These are phyloP conservation scores for Alectoria sarmentosa DNA, from an alignment of 495 filamentous ascomycete species.

Conservation along the genomic window DNA sequence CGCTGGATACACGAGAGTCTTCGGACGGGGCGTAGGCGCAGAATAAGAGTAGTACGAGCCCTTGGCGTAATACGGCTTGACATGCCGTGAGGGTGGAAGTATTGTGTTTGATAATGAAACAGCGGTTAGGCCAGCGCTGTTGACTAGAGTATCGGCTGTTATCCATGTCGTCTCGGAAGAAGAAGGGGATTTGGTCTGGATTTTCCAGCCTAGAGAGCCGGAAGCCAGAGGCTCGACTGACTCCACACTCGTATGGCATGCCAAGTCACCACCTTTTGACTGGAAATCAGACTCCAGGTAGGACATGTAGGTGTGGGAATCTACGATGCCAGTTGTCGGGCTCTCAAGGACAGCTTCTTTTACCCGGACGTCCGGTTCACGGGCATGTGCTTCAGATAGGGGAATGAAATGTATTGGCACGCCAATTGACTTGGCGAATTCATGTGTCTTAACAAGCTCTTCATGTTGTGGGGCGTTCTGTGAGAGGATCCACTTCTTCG, in stretches of 20 bases:
- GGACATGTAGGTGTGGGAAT: constrained; percentile 79
- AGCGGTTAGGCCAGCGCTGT: constrained; percentile 77
- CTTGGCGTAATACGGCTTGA: constrained; percentile 75
- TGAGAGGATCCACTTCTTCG: constrained; percentile 92
- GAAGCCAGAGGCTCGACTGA: constrained; percentile 46
- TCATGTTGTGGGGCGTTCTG: constrained; percentile 65
- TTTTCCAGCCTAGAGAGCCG: constrained; percentile 45
- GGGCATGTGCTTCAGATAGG: constrained; percentile 46
- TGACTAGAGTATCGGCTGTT: constrained; percentile 69
- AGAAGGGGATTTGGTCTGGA: constrained; percentile 41
- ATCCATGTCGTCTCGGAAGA: constrained; percentile 48
- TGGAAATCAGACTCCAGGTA: constrained; percentile 70
- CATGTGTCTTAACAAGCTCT: constrained; percentile 57
- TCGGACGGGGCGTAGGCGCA: constrained; percentile 54
- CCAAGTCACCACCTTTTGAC: constrained; percentile 65
- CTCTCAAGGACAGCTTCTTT: constrained; percentile 70
- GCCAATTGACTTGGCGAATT: constrained; percentile 54
- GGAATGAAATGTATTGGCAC: constrained; percentile 70
- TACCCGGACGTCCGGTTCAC: constrained; percentile 70
- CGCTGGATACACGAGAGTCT: constrained; percentile 79
- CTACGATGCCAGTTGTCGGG: constrained; percentile 81
- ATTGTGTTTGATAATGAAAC: constrained; percentile 77
- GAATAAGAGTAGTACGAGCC: constrained; percentile 91
- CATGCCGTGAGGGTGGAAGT: constrained; percentile 50
- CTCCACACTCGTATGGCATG: constrained; percentile 56